phyloP scores from a whole-genome alignment of 176 grass and related monocot genomes.

The Oryza coarctata region DNA sequence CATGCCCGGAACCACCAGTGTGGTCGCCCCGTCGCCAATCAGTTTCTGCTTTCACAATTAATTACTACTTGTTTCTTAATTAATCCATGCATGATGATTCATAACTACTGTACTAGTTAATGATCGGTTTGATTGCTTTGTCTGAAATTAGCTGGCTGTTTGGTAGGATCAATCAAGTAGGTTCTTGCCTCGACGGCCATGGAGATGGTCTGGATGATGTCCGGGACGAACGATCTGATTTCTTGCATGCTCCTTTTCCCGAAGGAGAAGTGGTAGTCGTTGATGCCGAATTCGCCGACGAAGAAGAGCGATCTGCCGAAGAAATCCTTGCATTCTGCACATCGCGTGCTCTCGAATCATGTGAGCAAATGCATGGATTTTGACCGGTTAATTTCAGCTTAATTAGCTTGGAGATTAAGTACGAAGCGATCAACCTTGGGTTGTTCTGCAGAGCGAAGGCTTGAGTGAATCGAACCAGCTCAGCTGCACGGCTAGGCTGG shows the following conservation, averaged over 20 bases:
- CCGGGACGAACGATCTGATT: conserved; percentile 23
- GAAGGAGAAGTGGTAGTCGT: conserved; percentile 39
- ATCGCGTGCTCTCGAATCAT: background rate
- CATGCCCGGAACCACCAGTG: background rate
- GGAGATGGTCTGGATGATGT: conserved; percentile 35
- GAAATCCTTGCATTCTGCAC: conserved; percentile 35
- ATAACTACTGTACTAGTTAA: no score
- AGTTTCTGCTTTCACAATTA: background rate
- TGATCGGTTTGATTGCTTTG: no score
- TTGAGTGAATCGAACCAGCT: conserved; percentile 46
- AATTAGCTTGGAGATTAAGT: no score
- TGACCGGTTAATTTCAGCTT: background rate
- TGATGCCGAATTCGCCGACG: conserved; percentile 42
- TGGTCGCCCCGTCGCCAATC: background rate
- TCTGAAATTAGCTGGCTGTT: no score
- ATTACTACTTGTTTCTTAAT: no score
- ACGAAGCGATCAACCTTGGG: conserved; percentile 26
- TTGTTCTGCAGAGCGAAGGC: conserved; percentile 39
- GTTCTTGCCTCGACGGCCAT: conserved; percentile 51
- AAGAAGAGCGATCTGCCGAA: conserved; percentile 54
- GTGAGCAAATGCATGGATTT: background rate
- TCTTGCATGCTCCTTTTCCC: conserved; percentile 23
- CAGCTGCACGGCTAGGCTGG: conserved; percentile 43
- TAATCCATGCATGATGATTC: no score
- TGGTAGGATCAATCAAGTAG: no score